Evolutionary conservation across 768 basidiomycete species (phyloP), one percentile per base, ranked within the genome.

Genomic region (Termitomyces sp.): DNA sequence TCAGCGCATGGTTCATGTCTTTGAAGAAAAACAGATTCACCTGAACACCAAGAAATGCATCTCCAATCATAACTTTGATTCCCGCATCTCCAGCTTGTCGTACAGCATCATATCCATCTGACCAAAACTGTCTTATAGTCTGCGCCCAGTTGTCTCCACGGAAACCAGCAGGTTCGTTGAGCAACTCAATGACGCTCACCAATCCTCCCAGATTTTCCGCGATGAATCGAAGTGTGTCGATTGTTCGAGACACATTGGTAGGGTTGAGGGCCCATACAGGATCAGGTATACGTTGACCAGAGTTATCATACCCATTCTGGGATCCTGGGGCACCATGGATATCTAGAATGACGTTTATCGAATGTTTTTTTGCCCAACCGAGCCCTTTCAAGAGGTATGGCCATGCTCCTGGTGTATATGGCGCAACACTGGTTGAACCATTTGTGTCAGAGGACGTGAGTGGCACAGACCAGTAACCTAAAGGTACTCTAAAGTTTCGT

Each of bases 381-480:
- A 90, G 78, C 2, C 81, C 83, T 49, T 76, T 77, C 20, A 86
- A 74, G 59, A 90, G 77, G 69, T 87, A 87, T 2, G 84, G 77
- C 81, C 86, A 88, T 32, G 86, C 87, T 9, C 87, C 87, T 0
- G 83, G 68, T 47, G 79, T 75, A 66, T 82, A 88, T 0, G 86
- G 86, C 2, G 72, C 66, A 14, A 77, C 73, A 18, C 77, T 79
- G 3, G 63, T 67, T 18, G 75, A 74, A 6, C 66, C 72, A 50
- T 77, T 75, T 6, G 84, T 85, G 60, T 82, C 79, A 14, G 77
- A 69, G 33, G 82, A 73, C 4, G 80, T 80, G 35, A 86, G 70
- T 0, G 87, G 87, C n/a, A 89, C 80, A n/a, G 86, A 86, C 88
- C 88, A 90, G 67, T 85, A 90, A 9, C 87, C 87, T 6, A 88